A percentile compares a stretch with the other conserved stretches of the same genome.
phyloP scores from a whole-genome alignment of 257 asterid species.

The Sherardia arvensis region DNA sequence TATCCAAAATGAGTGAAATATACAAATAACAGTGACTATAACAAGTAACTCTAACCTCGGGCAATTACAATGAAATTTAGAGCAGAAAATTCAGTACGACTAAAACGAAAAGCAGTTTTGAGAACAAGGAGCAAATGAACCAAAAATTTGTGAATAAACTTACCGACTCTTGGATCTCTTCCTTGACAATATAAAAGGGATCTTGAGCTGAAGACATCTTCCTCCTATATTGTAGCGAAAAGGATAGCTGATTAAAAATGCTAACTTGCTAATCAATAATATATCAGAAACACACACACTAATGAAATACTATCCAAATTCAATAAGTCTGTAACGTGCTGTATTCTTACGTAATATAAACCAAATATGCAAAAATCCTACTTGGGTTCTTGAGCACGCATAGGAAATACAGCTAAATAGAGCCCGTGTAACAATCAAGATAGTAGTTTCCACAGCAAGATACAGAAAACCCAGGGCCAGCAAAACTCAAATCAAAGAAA shows the following conservation, averaged over 20 bases:
- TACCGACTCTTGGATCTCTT: constrained; percentile 96
- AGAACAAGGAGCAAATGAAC: background rate
- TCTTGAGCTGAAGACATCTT: constrained; percentile 82
- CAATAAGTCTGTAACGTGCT: background rate
- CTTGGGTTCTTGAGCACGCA: background rate
- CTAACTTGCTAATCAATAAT: too few species aligned
- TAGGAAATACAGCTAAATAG: background rate
- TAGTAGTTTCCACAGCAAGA: background rate
- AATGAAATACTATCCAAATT: background rate
- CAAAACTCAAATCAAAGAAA: background rate
- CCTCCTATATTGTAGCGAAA: background rate
- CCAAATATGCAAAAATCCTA: background rate
- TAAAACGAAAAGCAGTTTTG: background rate
- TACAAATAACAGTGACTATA: background rate
- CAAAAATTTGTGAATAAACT: constrained; percentile 17
- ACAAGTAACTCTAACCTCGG: too few species aligned
- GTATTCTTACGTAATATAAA: background rate
- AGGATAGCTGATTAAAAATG: background rate
- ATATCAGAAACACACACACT: too few species aligned
- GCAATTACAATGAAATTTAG: background rate
- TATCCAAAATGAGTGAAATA: background rate
- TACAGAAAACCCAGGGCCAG: background rate
- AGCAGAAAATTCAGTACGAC: background rate
- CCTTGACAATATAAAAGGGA: constrained; percentile 93
- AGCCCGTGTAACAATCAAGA: background rate